These are phyloP conservation scores for Acorus calamus DNA, from an alignment of 106 monocot species.

Conservation along the genomic window DNA sequence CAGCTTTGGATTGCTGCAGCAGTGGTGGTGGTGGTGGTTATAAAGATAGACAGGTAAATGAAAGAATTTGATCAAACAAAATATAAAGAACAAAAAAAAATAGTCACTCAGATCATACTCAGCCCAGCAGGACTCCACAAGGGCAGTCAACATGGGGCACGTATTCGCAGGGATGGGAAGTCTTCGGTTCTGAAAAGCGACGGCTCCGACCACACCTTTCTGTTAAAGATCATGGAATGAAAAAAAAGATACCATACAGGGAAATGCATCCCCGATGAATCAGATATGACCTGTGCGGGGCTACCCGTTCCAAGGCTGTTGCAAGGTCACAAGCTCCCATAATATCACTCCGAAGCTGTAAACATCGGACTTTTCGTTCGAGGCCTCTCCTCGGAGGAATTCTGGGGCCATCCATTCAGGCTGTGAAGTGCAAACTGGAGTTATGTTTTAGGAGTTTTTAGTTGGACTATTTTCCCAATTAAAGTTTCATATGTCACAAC, in stretches of 20 bases:
- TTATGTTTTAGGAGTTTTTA: too few species aligned
- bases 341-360: constrained; percentile 80
- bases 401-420: constrained; percentile 95
- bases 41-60: too few species aligned
- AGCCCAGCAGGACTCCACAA: constrained; percentile 68
- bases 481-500: too few species aligned
- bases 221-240: too few species aligned
- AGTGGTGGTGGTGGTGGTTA: too few species aligned
- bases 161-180: constrained; percentile 46
- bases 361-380: constrained; percentile 83
- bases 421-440: constrained; percentile 26
- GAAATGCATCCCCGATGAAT: background rate
- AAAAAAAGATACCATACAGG: background rate
- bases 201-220: constrained; percentile 59
- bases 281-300: constrained; percentile 43
- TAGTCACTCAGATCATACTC: constrained; percentile 29
- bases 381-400: constrained; percentile 66
- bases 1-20: constrained; percentile 53
- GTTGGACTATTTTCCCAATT: too few species aligned
- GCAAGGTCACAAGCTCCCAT: constrained; percentile 81
- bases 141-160: constrained; percentile 37
- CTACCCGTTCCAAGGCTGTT: constrained; percentile 63
- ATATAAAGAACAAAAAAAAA: too few species aligned
- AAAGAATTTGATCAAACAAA: too few species aligned
- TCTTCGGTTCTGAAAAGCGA: constrained; percentile 82